Evolutionary conservation across 208 protist species (phyloP), one percentile per base, ranked within the genome.

Genomic region (Wallacemonas rigidus): DNA sequence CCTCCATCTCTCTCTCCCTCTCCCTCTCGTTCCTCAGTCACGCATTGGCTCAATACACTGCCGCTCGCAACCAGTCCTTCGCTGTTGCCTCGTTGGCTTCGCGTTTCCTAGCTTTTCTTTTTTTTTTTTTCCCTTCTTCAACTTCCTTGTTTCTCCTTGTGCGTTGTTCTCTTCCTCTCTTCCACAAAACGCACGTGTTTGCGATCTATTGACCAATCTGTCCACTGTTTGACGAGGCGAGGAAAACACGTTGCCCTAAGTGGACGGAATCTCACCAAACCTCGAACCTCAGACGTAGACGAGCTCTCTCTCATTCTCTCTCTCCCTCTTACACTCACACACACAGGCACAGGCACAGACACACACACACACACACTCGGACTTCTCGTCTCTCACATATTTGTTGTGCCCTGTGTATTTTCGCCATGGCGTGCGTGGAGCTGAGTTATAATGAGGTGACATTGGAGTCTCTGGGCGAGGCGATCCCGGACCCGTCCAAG

Each of bases 391-490:
- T 26, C 26, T 26, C 0, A 26, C 26, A 26, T 26, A 26, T 26
- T 67, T 72, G n/a, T 72, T 67, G 44, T 55, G 44, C 4, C 41
- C n/a, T 57, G 5, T 38, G 38, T 67, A 41, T 68, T 65, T 53
- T 36, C 56, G 6, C 1, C 50, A 74, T 79, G 71, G 56, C 67
- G 38, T 70, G 77, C 17, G 68, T 95, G 44, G 69, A 83, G 67
- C 67, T 95, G 40, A 88, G 75, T 35, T 95, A 93, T 74, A 84
- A 83, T 41, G 88, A 93, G 68, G 68, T 91, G 60, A 88, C 73
- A 11, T 67, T 68, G 6, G 74, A 91, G 41, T 70, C 86, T 8
- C 76, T 93, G 35, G 77, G 58, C 58, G 74, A 80, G 51, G 76
- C 75, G 36, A 72, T 90, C 26, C 65, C 65, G 2, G 73, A 88